Percentiles rank a stretch among this genome's conserved stretches.
Conservation (phyloP, 331 rosid species). For the Pyrus hybrid region DNA sequence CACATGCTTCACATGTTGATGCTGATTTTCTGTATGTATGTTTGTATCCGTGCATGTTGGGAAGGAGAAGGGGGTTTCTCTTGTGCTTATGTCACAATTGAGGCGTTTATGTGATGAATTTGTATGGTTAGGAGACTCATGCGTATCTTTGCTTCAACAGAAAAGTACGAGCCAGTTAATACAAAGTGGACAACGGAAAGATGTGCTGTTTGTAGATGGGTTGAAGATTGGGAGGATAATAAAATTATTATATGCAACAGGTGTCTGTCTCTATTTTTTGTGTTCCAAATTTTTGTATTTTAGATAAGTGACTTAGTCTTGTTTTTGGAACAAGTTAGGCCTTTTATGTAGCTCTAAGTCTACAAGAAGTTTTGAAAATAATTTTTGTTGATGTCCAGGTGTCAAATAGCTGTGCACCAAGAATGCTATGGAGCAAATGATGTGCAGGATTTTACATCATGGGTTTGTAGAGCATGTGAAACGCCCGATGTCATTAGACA, state of each 20-base stretch:
- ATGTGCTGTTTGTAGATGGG: slow-evolving; percentile 99
- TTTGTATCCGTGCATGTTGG: not conserved
- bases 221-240: slow-evolving; percentile 97
- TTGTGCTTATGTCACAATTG: not conserved
- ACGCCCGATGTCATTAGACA: slow-evolving; percentile 80
- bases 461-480: slow-evolving; percentile 99
- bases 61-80: not conserved
- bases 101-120: slow-evolving; percentile 12
- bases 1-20: slow-evolving; percentile 6
- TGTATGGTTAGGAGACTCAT: not conserved
- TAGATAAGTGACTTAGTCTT: not conserved
- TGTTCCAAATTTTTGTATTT: not conserved
- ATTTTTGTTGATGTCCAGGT: slow-evolving; percentile 38
- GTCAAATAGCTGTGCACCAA: slow-evolving; percentile 98
- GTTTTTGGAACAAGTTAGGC: not conserved
- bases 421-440: slow-evolving; percentile 92
- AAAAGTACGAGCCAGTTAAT: slow-evolving; percentile 71
- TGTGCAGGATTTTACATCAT: slow-evolving; percentile 84
- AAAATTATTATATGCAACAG: slow-evolving; percentile 96
- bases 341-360: not conserved
- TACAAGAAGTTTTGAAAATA: not conserved
- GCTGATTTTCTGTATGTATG: not conserved
- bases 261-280: slow-evolving; percentile 33
- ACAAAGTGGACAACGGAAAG: slow-evolving; percentile 97
- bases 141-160: slow-evolving; percentile 37